Evolutionary conservation across 2,329 filamentous ascomycete genomes (phyloP).

Genomic region (Penicillium freii): DNA sequence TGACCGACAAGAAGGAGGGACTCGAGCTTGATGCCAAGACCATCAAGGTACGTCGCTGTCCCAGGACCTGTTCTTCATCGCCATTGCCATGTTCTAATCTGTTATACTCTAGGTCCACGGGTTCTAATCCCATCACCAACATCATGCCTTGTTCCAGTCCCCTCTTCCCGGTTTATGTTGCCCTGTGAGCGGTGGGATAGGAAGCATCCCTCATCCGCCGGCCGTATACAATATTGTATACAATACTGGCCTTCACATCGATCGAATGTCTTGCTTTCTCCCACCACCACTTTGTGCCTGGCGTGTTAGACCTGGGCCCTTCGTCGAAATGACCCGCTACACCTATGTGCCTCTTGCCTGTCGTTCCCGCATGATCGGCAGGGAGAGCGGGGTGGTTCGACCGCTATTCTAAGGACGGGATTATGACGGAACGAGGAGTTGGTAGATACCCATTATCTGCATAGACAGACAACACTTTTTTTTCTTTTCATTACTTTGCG

Average conservation of each 20-base stretch:
- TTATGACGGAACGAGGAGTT: conserved; percentile 45
- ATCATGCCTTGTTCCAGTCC: conserved; percentile 44
- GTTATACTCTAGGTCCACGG: conserved; percentile 47
- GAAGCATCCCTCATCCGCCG: conserved; percentile 31
- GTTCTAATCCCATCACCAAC: conserved; percentile 48
- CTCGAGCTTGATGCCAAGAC: conserved; percentile 92
- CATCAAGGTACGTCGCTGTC: conserved; percentile 69
- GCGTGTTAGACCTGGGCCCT: conserved; percentile 33
- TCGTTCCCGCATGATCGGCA: conserved; percentile 21
- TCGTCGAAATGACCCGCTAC: conserved; percentile 31
- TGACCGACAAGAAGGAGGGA: conserved; percentile 92
- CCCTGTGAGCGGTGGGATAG: conserved; percentile 40
- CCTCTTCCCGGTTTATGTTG: conserved; percentile 43
- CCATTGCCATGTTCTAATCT: conserved; percentile 5
- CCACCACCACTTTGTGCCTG: conserved; percentile 28
- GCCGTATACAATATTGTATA: conserved; percentile 13
- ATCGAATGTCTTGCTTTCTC: conserved; percentile 25
- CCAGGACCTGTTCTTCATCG: not conserved
- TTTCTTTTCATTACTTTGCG: conserved; percentile 13
- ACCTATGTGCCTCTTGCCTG: conserved; percentile 20
- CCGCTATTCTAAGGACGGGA: conserved; percentile 33
- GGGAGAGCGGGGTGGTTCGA: conserved; percentile 26
- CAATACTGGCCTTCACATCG: conserved; percentile 19
- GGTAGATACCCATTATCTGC: conserved; percentile 44
- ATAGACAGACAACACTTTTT: conserved; percentile 32